Evolutionary conservation across 2,329 filamentous ascomycete genomes (phyloP), one percentile per base, ranked within the genome.

Genomic region (Sclerotinia trifoliorum): DNA sequence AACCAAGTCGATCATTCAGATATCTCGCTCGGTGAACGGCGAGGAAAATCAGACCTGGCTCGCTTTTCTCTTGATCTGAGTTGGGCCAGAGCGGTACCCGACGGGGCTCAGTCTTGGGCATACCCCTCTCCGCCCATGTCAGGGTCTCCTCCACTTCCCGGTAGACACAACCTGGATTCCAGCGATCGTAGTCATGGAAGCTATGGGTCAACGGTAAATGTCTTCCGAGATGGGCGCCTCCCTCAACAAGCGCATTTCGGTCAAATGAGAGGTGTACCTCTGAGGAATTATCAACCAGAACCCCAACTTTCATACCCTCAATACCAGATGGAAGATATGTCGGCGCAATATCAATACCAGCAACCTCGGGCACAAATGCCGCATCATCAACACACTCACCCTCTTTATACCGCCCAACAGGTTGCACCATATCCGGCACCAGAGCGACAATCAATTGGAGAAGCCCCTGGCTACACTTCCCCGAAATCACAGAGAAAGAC

Each of bases 111-210:
- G 76, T 81, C 81, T 77, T 82, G 82, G 83, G 85, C 84, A 78
- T 90, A 90, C 81, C 88, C 87, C 78, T 90, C 88, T 83, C 88
- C 88, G 81, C 88, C 88, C 84, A 90, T 90, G 88, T 90, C 88
- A 83, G 87, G 86, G 78, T 89, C 88, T 82, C 86, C 87, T 76
- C 83, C 83, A 74, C 81, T 84, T 75, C 84, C 86, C 79, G 81
- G 83, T 78, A 87, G 85, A 81, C 78, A 80, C 81, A 83, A 83
- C 78, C 83, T 81, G 79, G 85, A 87, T 80, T 82, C 82, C 76
- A 82, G 81, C 79, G 83, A 85, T 79, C 82, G 83, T 79, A 80
- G 82, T 76, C 83, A 84, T 75, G 81, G 79, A 76, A 78, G 78
- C 74, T 85, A 76, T 74, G 75, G 72, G 67, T 70, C 80, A 69